Percentiles rank a stretch among this genome's conserved stretches.
phyloP scores from a whole-genome alignment of 805 yeast species.

The Candida hungchunana region DNA sequence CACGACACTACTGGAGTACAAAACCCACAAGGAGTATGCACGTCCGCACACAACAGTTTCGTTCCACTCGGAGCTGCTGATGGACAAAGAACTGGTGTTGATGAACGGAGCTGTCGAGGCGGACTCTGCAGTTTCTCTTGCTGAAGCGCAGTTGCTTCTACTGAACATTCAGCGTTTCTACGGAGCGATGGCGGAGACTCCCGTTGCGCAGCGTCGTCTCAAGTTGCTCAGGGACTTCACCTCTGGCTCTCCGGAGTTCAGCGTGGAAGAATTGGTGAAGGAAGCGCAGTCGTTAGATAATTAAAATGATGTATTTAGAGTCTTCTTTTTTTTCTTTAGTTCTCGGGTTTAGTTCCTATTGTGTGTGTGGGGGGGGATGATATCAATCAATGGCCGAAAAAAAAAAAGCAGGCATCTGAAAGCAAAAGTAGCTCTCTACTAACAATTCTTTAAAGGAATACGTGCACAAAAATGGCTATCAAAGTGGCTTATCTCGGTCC shows the following conservation, averaged over 20 bases:
- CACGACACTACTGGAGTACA: constrained; percentile 88
- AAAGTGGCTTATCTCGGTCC: constrained; percentile 85
- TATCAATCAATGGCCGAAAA: too few species aligned
- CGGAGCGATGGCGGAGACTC: constrained; percentile 54
- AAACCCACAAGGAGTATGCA: constrained; percentile 86
- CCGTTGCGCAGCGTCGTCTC: constrained; percentile 44
- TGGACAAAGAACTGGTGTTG: constrained; percentile 58
- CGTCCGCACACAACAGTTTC: constrained; percentile 90
- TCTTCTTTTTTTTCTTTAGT: too few species aligned
- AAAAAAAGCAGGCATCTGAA: too few species aligned
- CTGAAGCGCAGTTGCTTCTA: constrained; percentile 74
- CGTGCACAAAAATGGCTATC: background rate
- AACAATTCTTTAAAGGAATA: too few species aligned
- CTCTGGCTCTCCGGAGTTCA: constrained; percentile 60
- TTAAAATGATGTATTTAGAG: too few species aligned
- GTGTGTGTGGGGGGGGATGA: too few species aligned
- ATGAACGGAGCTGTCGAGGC: constrained; percentile 84
- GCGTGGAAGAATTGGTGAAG: constrained; percentile 59
- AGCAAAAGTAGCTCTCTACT: too few species aligned
- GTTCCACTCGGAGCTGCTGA: constrained; percentile 74
- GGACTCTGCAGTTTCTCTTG: constrained; percentile 60
- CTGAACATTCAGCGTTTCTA: constrained; percentile 79
- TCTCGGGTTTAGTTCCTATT: too few species aligned
- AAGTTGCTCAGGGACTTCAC: constrained; percentile 65
- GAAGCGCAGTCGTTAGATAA: constrained; percentile 71